These are phyloP conservation scores for Aspergillus pseudonomiae DNA, from an alignment of 2,329 filamentous ascomycete species.

Conservation along the genomic window DNA sequence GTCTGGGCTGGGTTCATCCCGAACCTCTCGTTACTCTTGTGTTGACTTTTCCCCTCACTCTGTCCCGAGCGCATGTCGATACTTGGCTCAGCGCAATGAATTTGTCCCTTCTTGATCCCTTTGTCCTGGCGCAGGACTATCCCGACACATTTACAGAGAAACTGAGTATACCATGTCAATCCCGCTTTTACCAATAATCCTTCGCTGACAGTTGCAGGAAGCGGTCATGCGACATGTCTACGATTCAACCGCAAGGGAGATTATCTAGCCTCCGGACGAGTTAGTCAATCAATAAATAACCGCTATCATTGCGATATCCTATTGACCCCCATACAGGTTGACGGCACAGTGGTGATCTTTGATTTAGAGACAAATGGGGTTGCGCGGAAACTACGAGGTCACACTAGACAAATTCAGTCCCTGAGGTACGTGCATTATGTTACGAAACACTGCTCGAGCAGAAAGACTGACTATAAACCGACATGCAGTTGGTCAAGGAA, in stretches of 20 bases:
- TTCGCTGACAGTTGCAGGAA: conserved; percentile 46
- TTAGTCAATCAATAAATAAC: conserved; percentile 41
- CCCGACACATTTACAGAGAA: conserved; percentile 87
- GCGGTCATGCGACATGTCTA: conserved; percentile 66
- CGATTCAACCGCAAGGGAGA: conserved; percentile 95
- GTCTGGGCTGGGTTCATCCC: conserved; percentile 27
- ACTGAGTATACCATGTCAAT: conserved; percentile 61
- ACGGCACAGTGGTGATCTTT: conserved; percentile 94
- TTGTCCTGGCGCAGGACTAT: conserved; percentile 77
- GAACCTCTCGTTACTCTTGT: conserved; percentile 3
- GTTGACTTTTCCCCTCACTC: conserved; percentile 3
- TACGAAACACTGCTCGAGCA: background rate
- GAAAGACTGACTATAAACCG: conserved; percentile 8
- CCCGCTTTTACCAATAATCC: background rate
- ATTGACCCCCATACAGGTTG: conserved; percentile 52
- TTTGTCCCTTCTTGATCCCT: conserved; percentile 71
- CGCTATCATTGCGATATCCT: background rate
- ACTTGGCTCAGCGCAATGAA: conserved; percentile 58
- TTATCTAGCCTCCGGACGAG: conserved; percentile 88
- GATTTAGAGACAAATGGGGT: conserved; percentile 97
- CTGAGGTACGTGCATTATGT: conserved; percentile 57
- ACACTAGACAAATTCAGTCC: conserved; percentile 91
- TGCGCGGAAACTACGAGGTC: conserved; percentile 88
- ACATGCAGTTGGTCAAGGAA: conserved; percentile 78
- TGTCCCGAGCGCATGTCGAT: background rate